A percentile compares a stretch with the other conserved stretches of the same genome.
Conservation (phyloP, 176 grass and related monocot species). For the Cenchrus purpureus region DNA sequence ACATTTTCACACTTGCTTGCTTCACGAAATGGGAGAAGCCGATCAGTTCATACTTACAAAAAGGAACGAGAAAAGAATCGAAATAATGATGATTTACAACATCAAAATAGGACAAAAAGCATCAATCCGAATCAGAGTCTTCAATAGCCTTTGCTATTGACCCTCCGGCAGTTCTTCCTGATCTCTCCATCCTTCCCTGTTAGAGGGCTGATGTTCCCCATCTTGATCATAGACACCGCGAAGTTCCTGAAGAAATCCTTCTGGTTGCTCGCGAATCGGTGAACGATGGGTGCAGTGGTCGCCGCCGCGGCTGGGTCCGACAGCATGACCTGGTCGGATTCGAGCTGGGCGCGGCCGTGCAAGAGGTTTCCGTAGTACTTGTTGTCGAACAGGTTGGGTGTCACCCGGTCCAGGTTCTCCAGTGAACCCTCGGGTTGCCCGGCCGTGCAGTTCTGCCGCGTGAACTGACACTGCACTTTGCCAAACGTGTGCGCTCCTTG, state of each 20-base stretch:
- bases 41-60: background rate
- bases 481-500: constrained; percentile 76
- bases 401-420: constrained; percentile 48
- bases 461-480: constrained; percentile 45
- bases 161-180: constrained; percentile 50
- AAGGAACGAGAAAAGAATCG: background rate
- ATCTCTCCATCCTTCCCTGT: constrained; percentile 57
- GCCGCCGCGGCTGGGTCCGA: background rate
- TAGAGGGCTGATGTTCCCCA: constrained; percentile 59
- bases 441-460: constrained; percentile 34
- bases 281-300: constrained; percentile 39
- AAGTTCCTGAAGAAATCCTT: constrained; percentile 54
- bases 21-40: background rate
- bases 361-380: constrained; percentile 55
- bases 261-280: constrained; percentile 37
- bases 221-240: constrained; percentile 61
- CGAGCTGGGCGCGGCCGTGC: constrained; percentile 34
- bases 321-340: constrained; percentile 54
- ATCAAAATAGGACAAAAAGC: background rate
- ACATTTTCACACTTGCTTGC: background rate
- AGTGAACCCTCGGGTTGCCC: background rate
- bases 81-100: background rate
- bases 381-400: constrained; percentile 58
- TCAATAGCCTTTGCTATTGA: constrained; percentile 49
- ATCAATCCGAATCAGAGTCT: background rate